These are phyloP conservation scores for Cryptococcus maquisensis DNA, from an alignment of 1,284 basidiomycete genomes.

Conservation along the genomic window DNA sequence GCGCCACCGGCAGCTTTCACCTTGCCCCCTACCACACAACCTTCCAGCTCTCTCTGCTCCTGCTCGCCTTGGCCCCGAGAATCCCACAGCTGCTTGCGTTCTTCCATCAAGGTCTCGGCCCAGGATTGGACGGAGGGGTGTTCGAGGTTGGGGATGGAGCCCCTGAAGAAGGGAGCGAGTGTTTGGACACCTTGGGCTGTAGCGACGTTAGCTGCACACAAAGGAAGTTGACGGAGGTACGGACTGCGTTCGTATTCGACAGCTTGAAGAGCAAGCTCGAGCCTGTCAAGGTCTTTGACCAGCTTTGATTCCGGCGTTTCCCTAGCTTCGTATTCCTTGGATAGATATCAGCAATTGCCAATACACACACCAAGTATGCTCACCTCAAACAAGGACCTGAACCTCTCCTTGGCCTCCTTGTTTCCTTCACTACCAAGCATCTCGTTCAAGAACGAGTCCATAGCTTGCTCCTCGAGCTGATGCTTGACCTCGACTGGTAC, in stretches of 20 bases:
- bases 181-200: constrained; percentile 43
- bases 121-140: constrained; percentile 73
- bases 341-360: not conserved
- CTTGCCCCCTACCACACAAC: constrained; percentile 16
- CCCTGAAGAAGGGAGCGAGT: constrained; percentile 45
- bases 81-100: constrained; percentile 50
- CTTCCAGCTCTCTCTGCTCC: constrained; percentile 31
- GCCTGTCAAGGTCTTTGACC: constrained; percentile 91
- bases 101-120: constrained; percentile 63
- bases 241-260: constrained; percentile 55
- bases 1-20: constrained; percentile 7
- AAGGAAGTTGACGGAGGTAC: constrained; percentile 15
- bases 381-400: constrained; percentile 75
- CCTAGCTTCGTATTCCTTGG: constrained; percentile 84
- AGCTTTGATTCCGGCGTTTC: constrained; percentile 77
- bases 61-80: constrained; percentile 35
- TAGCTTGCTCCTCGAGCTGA: constrained; percentile 66
- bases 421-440: constrained; percentile 70
- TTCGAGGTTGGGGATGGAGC: constrained; percentile 53
- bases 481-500: constrained; percentile 77
- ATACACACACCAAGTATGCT: constrained; percentile 20
- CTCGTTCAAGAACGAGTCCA: constrained; percentile 82
- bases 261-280: constrained; percentile 77
- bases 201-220: constrained; percentile 1
- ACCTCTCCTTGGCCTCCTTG: constrained; percentile 67